A percentile compares a stretch with the other conserved stretches of the same genome.
Evolutionary conservation across 225 moss, liverwort and hornwort genomes (phyloP).

Genomic region (Neckera pumila): DNA sequence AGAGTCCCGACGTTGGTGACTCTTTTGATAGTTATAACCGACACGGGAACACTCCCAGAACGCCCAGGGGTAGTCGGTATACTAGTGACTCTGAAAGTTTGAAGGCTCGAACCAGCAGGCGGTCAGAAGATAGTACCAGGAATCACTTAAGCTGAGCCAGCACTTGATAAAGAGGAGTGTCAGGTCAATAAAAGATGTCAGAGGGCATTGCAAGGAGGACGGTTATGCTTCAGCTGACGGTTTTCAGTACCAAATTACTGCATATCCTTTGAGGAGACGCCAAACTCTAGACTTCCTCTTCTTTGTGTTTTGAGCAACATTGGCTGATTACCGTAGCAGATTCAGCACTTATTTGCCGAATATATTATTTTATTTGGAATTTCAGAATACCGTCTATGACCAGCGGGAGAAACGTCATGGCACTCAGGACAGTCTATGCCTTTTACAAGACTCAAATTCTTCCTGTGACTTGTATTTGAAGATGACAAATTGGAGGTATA

Average conservation of each 20-base stretch:
- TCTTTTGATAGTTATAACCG: constrained; percentile 5
- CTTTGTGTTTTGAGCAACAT: constrained; percentile 2
- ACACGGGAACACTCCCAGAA: constrained; percentile 3
- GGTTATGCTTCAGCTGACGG: constrained; percentile 2
- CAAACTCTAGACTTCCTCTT: background rate
- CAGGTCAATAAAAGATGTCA: constrained; percentile 20
- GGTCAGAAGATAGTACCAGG: constrained; percentile 33
- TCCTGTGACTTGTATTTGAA: constrained; percentile 16
- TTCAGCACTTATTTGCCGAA: constrained; percentile 10
- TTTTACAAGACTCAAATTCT: constrained; percentile 10
- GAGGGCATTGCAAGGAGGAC: constrained; percentile 9
- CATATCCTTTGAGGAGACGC: background rate
- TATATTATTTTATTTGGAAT: constrained; percentile 16
- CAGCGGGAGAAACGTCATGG: background rate
- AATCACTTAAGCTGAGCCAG: constrained; percentile 12
- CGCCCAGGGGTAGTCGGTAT: constrained; percentile 16
- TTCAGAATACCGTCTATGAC: constrained; percentile 31
- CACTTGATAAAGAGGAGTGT: background rate
- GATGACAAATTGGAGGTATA: constrained; percentile 33
- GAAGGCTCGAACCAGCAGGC: constrained; percentile 33
- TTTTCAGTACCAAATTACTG: background rate
- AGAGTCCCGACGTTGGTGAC: background rate
- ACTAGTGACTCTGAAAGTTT: constrained; percentile 25
- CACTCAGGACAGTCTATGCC: constrained; percentile 24
- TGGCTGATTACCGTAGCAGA: constrained; percentile 8